These are phyloP conservation scores for Aspergillus puulaauensis DNA, from an alignment of 2,329 filamentous ascomycete species.

Conservation along the genomic window DNA sequence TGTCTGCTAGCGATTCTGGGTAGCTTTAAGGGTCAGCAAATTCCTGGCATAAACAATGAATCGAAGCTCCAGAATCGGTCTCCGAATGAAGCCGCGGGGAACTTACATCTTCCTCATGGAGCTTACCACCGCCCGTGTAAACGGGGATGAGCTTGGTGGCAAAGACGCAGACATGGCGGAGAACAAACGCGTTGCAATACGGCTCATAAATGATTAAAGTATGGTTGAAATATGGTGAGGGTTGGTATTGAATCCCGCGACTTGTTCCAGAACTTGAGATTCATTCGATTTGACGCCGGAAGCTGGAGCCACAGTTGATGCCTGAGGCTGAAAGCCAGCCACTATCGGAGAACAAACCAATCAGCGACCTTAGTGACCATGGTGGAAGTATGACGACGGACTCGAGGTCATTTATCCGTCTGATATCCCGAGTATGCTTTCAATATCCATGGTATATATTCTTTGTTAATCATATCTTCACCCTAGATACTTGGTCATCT, in stretches of 20 bases:
- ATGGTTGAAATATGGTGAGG: background rate
- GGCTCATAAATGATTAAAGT: conserved; percentile 25
- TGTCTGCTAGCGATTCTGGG: conserved; percentile 83
- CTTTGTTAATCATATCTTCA: no score
- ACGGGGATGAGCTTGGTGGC: conserved; percentile 52
- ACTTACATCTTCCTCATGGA: conserved; percentile 78
- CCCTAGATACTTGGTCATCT: no score
- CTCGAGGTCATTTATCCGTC: no score
- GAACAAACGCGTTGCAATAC: conserved; percentile 20
- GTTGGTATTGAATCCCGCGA: background rate
- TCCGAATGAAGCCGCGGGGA: background rate
- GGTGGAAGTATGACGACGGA: background rate
- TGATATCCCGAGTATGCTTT: no score
- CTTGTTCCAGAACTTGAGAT: background rate
- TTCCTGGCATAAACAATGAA: background rate
- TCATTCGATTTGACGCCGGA: background rate
- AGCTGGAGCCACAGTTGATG: conserved; percentile 20
- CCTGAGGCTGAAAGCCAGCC: conserved; percentile 21
- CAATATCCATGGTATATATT: no score
- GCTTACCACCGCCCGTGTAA: conserved; percentile 67
- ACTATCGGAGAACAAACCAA: background rate
- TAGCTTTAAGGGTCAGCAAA: conserved; percentile 58
- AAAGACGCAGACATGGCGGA: conserved; percentile 36
- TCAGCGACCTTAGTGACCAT: background rate
- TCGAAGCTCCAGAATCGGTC: conserved; percentile 4